Conservation (phyloP, 2,329 filamentous ascomycete genomes). For the Sclerotinia borealis region DNA sequence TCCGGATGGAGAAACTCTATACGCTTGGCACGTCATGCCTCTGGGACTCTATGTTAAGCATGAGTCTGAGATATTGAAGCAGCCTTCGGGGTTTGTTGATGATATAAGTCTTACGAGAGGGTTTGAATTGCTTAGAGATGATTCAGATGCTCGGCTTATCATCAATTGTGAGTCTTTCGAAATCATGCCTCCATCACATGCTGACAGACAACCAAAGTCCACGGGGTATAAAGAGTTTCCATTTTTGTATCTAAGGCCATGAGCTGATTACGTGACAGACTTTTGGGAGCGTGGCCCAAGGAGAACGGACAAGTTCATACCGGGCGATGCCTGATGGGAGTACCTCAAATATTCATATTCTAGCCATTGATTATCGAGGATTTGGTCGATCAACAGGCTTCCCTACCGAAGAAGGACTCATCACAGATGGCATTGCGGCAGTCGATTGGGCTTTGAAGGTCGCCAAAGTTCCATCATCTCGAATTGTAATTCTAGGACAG, state of each 20-base stretch:
- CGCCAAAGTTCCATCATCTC: slow-evolving; percentile 58
- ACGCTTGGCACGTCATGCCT: slow-evolving; percentile 87
- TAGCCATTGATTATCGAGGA: slow-evolving; percentile 88
- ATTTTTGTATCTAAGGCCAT: slow-evolving; percentile 14
- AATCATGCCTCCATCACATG: not conserved
- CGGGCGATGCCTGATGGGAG: slow-evolving; percentile 69
- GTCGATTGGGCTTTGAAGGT: slow-evolving; percentile 65
- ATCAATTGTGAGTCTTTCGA: slow-evolving; percentile 50
- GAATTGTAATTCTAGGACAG: slow-evolving; percentile 78
- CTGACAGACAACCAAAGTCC: slow-evolving; percentile 41
- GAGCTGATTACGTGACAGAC: slow-evolving; percentile 49
- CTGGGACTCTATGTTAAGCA: slow-evolving; percentile 69
- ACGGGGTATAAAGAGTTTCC: slow-evolving; percentile 47
- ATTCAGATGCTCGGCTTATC: slow-evolving; percentile 57
- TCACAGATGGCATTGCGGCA: slow-evolving; percentile 68
- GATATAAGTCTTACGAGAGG: slow-evolving; percentile 52
- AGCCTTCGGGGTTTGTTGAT: slow-evolving; percentile 36
- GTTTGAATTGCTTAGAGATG: slow-evolving; percentile 56
- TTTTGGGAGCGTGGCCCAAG: slow-evolving; percentile 78
- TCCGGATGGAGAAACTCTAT: slow-evolving; percentile 68
- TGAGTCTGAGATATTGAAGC: slow-evolving; percentile 53
- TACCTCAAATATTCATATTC: slow-evolving; percentile 64
- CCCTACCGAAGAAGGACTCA: slow-evolving; percentile 74
- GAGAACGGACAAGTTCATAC: slow-evolving; percentile 69
- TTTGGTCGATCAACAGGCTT: slow-evolving; percentile 76